Percentiles rank a stretch among this genome's conserved stretches.
phyloP scores from a whole-genome alignment of 805 yeast genomes.

The Candida mattraensis region DNA sequence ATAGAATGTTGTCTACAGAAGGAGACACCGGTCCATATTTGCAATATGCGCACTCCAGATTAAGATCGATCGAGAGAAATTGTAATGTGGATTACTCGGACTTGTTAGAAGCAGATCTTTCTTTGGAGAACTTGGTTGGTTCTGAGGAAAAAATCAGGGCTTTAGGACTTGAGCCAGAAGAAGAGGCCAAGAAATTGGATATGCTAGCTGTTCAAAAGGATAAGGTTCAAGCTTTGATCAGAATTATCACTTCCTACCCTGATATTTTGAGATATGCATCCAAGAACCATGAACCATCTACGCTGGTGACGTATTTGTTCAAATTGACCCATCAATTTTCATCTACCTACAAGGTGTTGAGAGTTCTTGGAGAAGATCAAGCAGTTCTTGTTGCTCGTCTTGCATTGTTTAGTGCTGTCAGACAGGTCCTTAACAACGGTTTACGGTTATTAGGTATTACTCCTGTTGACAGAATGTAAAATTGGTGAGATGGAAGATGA shows the following conservation, averaged over 20 bases:
- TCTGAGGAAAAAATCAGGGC: conserved; percentile 27
- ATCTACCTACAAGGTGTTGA: conserved; percentile 90
- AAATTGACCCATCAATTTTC: conserved; percentile 91
- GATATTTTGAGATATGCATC: conserved; percentile 82
- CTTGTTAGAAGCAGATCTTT: conserved; percentile 29
- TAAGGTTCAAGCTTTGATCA: conserved; percentile 54
- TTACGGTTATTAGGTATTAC: conserved; percentile 87
- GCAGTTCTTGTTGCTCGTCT: conserved; percentile 87
- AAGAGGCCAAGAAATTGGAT: conserved; percentile 32
- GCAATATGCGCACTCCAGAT: conserved; percentile 97
- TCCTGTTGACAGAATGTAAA: conserved; percentile 96
- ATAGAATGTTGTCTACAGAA: conserved; percentile 95
- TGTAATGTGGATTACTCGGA: conserved; percentile 47
- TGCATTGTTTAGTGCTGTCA: conserved; percentile 86
- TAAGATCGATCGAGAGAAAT: conserved; percentile 91
- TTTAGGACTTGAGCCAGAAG: conserved; percentile 27
- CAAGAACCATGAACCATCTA: conserved; percentile 87
- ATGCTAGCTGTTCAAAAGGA: conserved; percentile 27
- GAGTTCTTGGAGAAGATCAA: conserved; percentile 95
- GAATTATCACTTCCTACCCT: conserved; percentile 86
- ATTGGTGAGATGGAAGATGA: background rate
- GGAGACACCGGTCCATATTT: conserved; percentile 99
- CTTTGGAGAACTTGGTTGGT: conserved; percentile 32
- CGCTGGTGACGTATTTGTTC: conserved; percentile 91
- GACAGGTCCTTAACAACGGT: conserved; percentile 88